A percentile compares a stretch with the other conserved stretches of the same genome.
Evolutionary conservation across 495 filamentous ascomycete species (phyloP).

Genomic region (Clohesyomyces aquaticus): DNA sequence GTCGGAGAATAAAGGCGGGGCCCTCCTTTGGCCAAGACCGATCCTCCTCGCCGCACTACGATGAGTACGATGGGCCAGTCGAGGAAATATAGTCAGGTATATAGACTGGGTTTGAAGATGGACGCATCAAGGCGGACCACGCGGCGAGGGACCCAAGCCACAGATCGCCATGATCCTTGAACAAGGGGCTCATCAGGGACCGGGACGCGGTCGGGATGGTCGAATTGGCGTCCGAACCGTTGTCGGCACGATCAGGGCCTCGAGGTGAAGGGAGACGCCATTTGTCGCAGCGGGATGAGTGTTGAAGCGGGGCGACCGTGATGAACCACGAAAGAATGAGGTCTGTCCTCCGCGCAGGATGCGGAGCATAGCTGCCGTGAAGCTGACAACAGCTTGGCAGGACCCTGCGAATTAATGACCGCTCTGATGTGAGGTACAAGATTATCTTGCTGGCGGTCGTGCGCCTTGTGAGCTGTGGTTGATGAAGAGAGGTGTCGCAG

Average conservation of each 20-base stretch:
- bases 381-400: neutral
- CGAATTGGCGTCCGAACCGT: neutral
- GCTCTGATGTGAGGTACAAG: neutral
- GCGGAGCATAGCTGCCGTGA: neutral
- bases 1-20: neutral
- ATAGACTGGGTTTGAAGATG: neutral
- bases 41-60: neutral
- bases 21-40: neutral
- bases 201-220: neutral
- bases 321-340: no score
- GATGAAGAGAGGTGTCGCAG: neutral
- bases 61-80: neutral
- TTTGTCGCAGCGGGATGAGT: neutral
- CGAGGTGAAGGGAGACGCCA: neutral
- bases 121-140: constrained; percentile 1
- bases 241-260: neutral
- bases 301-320: no score
- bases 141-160: constrained; percentile 7
- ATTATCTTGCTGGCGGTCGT: no score
- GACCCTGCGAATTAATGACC: neutral
- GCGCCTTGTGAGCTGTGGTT: neutral
- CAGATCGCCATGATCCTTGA: constrained; percentile 27
- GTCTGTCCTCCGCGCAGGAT: no score
- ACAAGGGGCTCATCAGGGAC: neutral
- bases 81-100: neutral